Conservation (phyloP, 768 basidiomycete species). For the Tricholoma flavovirens region DNA sequence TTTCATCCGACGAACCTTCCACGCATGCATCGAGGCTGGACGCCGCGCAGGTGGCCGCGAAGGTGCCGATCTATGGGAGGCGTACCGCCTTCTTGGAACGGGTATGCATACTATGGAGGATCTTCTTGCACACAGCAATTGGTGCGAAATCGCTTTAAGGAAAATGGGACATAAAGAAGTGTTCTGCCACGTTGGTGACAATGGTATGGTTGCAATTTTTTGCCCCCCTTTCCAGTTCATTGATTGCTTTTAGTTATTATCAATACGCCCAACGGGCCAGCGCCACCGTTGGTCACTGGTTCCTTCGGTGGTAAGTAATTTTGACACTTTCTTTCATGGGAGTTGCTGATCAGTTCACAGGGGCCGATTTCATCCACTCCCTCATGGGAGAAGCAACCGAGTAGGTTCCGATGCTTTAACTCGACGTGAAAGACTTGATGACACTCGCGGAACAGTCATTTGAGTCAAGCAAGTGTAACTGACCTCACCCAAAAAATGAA, state of each 20-base stretch:
- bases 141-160: constrained; percentile 68
- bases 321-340: neutral
- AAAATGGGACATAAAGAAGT: constrained; percentile 66
- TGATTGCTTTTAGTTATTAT: constrained; percentile 27
- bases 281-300: constrained; percentile 62
- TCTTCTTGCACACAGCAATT: constrained; percentile 73
- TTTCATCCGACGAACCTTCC: constrained; percentile 56
- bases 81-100: constrained; percentile 66
- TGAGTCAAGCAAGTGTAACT: constrained; percentile 58
- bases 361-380: constrained; percentile 61
- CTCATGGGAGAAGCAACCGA: constrained; percentile 62
- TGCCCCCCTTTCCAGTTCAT: neutral
- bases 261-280: constrained; percentile 48
- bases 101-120: constrained; percentile 70
- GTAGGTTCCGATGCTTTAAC: constrained; percentile 25
- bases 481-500: constrained; percentile 49
- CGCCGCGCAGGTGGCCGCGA: constrained; percentile 52
- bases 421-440: neutral
- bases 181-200: constrained; percentile 76
- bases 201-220: constrained; percentile 25
- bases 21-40: constrained; percentile 62
- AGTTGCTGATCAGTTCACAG: constrained; percentile 10
- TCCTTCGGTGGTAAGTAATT: constrained; percentile 48
- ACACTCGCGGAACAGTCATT: constrained; percentile 30
- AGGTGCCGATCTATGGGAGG: constrained; percentile 53